Evolutionary conservation across 2,329 filamentous ascomycete species (phyloP).

Genomic region (Talaromyces piceae): DNA sequence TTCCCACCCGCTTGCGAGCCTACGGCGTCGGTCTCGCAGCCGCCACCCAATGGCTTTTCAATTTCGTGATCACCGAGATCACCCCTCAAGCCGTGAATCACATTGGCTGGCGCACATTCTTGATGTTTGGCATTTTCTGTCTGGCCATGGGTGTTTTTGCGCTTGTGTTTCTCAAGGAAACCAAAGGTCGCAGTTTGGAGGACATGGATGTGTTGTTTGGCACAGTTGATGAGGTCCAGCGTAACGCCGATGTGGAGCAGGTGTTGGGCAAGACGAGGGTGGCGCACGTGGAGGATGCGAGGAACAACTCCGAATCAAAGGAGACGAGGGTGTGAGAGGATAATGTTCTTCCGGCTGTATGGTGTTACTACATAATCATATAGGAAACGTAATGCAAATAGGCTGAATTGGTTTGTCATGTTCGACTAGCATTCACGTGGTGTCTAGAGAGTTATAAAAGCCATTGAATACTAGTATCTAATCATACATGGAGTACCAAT

Average conservation of each 20-base stretch:
- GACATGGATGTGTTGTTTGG: slow-evolving; percentile 28
- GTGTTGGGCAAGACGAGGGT: slow-evolving; percentile 4
- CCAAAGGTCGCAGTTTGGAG: slow-evolving; percentile 31
- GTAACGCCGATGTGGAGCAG: slow-evolving; percentile 11
- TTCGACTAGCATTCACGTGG: too few species aligned
- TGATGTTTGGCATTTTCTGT: slow-evolving; percentile 35
- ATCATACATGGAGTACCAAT: too few species aligned
- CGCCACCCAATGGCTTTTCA: slow-evolving; percentile 34
- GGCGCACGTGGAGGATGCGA: slow-evolving; percentile 5
- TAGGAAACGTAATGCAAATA: too few species aligned
- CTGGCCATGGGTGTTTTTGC: slow-evolving; percentile 26
- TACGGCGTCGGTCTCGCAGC: slow-evolving; percentile 32
- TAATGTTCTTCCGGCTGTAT: too few species aligned
- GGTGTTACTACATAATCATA: too few species aligned
- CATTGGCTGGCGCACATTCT: slow-evolving; percentile 33
- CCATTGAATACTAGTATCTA: too few species aligned
- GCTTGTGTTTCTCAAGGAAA: slow-evolving; percentile 35
- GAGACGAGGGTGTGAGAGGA: not conserved
- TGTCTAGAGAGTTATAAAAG: too few species aligned
- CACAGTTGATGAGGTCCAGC: slow-evolving; percentile 7
- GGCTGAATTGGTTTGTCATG: too few species aligned
- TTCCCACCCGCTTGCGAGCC: slow-evolving; percentile 32
- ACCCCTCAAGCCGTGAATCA: slow-evolving; percentile 35
- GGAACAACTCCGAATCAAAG: not conserved
- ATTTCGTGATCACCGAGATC: slow-evolving; percentile 36